Base-by-base conservation (phyloP, 148 eudicot genomes). In the Drosera capensis region DNA sequence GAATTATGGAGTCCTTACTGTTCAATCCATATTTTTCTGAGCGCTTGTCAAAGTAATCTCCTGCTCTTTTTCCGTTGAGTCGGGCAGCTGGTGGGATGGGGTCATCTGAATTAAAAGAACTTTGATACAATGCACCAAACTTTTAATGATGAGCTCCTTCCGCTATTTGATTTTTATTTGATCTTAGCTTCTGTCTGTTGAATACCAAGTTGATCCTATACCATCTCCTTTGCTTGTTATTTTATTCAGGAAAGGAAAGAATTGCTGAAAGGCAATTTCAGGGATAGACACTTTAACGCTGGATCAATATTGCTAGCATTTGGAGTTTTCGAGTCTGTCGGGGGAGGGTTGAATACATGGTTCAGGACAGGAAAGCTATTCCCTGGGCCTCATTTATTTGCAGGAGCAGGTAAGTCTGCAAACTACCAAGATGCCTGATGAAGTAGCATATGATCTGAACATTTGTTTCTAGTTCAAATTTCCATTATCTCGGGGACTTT, bases 371-470 rank as follows among this genome's bases (percentile, higher is more conserved):
- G 99, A 51, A 92, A 85, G 70, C 82, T 90, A 52, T 85, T 92
- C 43, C 99, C 99, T 5, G 99, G 95, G 23, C 95, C 99, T 55
- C 99, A 81, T 65, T 68, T 92, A 43, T 92, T 58, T 58, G 86
- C 94, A 25, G 99, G 99, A 56, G 86, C 99, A 76, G 99, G 95
- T 78, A 73, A 51, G 15, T 55, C n/a, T 31, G 26, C 7, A 17
- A 3, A 22, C 31, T 34, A 44, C 24, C 29, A 28, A 1, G 15
- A 3, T n/a, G 30, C 11, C 3, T 12, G 13, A 5, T 14, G 15
- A 23, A 24, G n/a, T n/a, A 44, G 25, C 16, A 44, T 8, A 14
- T 8, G 22, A 8, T 11, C 21, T 11, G 25, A 20, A 43, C 23
- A 43, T 20, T 9, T 8, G 22, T 43, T 8, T 21, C 11, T 28